These are phyloP conservation scores for Leishmania tarentolae DNA, from an alignment of 208 protist species.

Conservation along the genomic window DNA sequence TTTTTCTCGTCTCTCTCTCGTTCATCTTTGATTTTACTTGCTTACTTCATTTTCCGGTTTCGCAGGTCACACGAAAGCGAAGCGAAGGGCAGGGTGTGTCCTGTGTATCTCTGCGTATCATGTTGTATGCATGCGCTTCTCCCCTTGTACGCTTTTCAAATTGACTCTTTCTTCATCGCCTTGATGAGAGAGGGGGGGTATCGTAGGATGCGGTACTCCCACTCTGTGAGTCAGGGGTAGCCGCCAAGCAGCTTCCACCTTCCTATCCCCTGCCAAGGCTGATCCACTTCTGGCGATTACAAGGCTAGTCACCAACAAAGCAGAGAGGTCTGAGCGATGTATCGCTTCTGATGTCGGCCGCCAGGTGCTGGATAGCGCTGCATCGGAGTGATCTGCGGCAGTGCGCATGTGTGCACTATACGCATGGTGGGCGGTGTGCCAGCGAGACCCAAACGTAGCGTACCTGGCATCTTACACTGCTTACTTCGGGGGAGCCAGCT, in stretches of 20 bases:
- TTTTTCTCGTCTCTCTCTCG: neutral
- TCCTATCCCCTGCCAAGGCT: neutral
- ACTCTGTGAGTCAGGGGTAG: neutral
- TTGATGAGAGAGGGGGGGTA: neutral
- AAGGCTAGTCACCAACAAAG: neutral
- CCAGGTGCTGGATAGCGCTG: neutral
- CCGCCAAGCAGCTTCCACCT: neutral
- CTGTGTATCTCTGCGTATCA: neutral
- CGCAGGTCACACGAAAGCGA: neutral
- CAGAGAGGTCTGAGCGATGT: neutral
- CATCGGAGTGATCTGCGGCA: neutral
- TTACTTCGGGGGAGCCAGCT: neutral
- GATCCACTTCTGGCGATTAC: neutral
- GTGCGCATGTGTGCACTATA: neutral
- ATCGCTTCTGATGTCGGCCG: neutral
- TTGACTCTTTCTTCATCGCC: neutral
- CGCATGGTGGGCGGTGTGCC: neutral
- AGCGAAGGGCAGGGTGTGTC: neutral
- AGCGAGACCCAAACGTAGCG: neutral
- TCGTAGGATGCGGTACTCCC: neutral
- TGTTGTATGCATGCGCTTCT: neutral
- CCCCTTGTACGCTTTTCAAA: neutral
- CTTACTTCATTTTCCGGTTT: neutral
- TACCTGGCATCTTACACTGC: neutral
- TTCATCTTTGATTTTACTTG: neutral